Base-by-base conservation (phyloP, 345 rosid genomes). In the Ricinus communis region DNA sequence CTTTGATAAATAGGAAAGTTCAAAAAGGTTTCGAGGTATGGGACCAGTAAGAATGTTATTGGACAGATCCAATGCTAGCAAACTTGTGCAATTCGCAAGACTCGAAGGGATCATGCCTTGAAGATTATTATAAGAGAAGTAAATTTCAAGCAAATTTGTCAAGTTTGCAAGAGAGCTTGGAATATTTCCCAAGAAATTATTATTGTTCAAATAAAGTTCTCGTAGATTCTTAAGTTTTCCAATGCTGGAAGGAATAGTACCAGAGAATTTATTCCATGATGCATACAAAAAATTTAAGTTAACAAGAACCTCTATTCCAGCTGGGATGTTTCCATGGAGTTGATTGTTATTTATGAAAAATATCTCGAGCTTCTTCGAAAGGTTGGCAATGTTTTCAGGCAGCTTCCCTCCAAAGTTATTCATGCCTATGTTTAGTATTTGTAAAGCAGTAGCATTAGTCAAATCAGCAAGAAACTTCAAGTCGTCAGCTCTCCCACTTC, bases 261-360 rank as follows among this genome's bases (percentile, higher is more conserved):
- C 69, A 6, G 67, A 51, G n/a, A 78, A 16, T 11, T 45, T 50
- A 52, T 74, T 78, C 3, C 3, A 3, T 19, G 18, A 1, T 24
- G 61, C 1, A 0, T 0, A 2, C 0, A 78, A 13, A 1, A 0
- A 2, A 52, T 38, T n/a, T 22, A 79, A 50, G 33, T 31, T 79
- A 11, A 45, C 51, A 12, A 79, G 78, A 60, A 52, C 51, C 14
- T 28, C 30, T 11, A 78, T 65, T 5, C 25, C 69, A 0, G n/a
- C 22, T 0, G 74, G 67, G 4, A 73, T 56, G n/a, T 1, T 0
- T 59, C 75, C 62, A 0, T 11, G 22, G 24, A 74, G 57, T 10
- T 43, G 33, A 47, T 78, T 70, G 10, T 0, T 0, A 0, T 14
- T 27, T 0, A 60, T 0, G 0, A 0, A 0, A 1, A 74, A 8